Evolutionary conservation across 768 basidiomycete genomes (phyloP).

Genomic region (Hericium alpestre): DNA sequence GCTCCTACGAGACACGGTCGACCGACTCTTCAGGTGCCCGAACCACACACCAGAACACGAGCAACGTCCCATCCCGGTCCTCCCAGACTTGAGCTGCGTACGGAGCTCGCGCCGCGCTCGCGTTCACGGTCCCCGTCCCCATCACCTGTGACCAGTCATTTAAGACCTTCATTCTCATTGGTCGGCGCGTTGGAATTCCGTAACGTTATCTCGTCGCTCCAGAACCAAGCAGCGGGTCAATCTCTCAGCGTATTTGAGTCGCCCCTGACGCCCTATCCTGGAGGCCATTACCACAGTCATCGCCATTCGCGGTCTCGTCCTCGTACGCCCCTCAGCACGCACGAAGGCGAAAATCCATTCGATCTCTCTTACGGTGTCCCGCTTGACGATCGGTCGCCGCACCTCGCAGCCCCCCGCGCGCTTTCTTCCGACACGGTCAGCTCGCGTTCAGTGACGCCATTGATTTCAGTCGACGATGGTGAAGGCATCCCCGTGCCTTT

Average conservation of each 20-base stretch:
- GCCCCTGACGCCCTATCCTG: slow-evolving; percentile 58
- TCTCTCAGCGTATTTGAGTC: slow-evolving; percentile 58
- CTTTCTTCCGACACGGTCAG: slow-evolving; percentile 8
- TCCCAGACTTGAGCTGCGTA: slow-evolving; percentile 26
- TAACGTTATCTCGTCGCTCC: slow-evolving; percentile 75
- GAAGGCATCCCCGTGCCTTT: slow-evolving; percentile 26
- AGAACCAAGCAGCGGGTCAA: slow-evolving; percentile 50
- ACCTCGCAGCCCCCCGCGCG: slow-evolving; percentile 19
- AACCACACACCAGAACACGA: slow-evolving; percentile 23
- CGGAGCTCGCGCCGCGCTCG: slow-evolving; percentile 37
- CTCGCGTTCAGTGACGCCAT: slow-evolving; percentile 5
- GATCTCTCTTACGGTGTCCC: slow-evolving; percentile 41
- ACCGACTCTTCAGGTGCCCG: slow-evolving; percentile 10
- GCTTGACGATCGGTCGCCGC: slow-evolving; percentile 39
- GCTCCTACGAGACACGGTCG: too few species aligned
- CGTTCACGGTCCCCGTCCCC: slow-evolving; percentile 33
- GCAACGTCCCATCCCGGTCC: slow-evolving; percentile 26
- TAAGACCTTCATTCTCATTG: slow-evolving; percentile 84
- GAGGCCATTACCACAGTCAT: slow-evolving; percentile 58
- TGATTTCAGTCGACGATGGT: slow-evolving; percentile 11
- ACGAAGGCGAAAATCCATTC: slow-evolving; percentile 33
- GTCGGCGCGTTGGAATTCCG: slow-evolving; percentile 94
- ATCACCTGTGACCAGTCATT: slow-evolving; percentile 32
- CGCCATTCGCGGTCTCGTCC: slow-evolving; percentile 22
- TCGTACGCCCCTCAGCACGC: slow-evolving; percentile 18